Evolutionary conservation across 805 yeast genomes (phyloP).

Genomic region (Kodamaea hsintzibuensis): DNA sequence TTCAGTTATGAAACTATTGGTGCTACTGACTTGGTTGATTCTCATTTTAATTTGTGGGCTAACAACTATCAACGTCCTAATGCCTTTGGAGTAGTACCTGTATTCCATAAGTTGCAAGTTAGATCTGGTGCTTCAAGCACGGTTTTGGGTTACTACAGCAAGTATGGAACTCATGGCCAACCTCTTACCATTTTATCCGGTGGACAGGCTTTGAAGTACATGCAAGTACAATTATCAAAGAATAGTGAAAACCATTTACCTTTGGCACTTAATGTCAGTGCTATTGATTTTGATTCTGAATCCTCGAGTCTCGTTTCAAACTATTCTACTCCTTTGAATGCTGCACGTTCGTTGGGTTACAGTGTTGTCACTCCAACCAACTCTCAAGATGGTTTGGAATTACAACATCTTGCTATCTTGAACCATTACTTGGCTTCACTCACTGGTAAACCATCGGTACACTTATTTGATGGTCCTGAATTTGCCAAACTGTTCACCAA

Average conservation of each 20-base stretch:
- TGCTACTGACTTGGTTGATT: slow-evolving; percentile 60
- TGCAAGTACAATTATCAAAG: slow-evolving; percentile 58
- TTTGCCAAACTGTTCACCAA: slow-evolving; percentile 54
- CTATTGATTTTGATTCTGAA: slow-evolving; percentile 63
- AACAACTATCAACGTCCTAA: slow-evolving; percentile 49
- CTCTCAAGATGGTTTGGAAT: slow-evolving; percentile 49
- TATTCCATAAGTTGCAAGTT: slow-evolving; percentile 61
- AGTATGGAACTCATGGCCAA: slow-evolving; percentile 33
- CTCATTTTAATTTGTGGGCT: slow-evolving; percentile 62
- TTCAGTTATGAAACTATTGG: slow-evolving; percentile 72
- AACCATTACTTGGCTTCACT: slow-evolving; percentile 58
- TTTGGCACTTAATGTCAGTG: slow-evolving; percentile 71
- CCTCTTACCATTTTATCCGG: slow-evolving; percentile 57
- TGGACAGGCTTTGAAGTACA: slow-evolving; percentile 64
- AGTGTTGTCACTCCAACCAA: slow-evolving; percentile 71
- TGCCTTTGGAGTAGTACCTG: slow-evolving; percentile 59
- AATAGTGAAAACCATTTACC: slow-evolving; percentile 42
- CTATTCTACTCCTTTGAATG: slow-evolving; percentile 58
- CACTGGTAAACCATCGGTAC: slow-evolving; percentile 57
- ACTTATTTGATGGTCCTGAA: slow-evolving; percentile 79
- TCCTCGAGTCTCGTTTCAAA: slow-evolving; percentile 58
- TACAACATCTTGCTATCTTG: slow-evolving; percentile 66
- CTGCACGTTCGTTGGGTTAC: slow-evolving; percentile 62
- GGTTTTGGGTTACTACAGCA: slow-evolving; percentile 65
- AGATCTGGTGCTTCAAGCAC: slow-evolving; percentile 84